Base-by-base conservation (phyloP, 2,329 filamentous ascomycete species). In the Penicillium sp. region DNA sequence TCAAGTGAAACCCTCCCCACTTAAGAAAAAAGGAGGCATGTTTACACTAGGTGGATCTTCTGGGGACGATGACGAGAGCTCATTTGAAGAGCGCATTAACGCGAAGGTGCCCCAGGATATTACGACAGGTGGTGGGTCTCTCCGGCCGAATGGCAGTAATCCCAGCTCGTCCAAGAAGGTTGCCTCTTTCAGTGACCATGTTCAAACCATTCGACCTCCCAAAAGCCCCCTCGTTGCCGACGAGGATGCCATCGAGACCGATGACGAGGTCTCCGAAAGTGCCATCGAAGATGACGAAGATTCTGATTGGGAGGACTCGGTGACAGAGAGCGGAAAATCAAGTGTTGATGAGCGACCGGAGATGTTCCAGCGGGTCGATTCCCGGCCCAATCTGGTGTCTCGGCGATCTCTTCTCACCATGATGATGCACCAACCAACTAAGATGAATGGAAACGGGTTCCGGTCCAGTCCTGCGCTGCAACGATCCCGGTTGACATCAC, bases 361-460 rank as follows among this genome's bases (percentile, higher is more conserved):
- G 18, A 80, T 90, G 64, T 99, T 99, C 81, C 86, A 92, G 71
- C 88, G 94, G 8, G 91, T 97, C 45, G 90, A 96, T 70, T 96
- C 92, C 38, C 86, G 86, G 70, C 85, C 86, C 7, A 90, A 96
- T 66, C 79, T 97, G 24, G 87, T 88, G 2, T 95, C 93, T 1
- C 85, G 89, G 45, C 87, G 88, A 46, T 97, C 93, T 2, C 83
- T 97, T 38, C 87, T 99, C 60, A 96, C 92, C 0, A 85, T 93
- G 47, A 87, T 93, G 80, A 85, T 99, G 69, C 88, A 89, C 63
- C 86, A 95, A 67, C 87, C 86, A 88, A 69, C 85, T 84, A 59
- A 87, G 89, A 70, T 86, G 88, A 46, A 82, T 86, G 44, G 81
- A 79, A 65, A 85, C 79, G 49, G 81, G 81, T 47, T 75, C 28